Conservation (phyloP, 192 early-diverging fungal species). For the Cladochytrium replicatum region DNA sequence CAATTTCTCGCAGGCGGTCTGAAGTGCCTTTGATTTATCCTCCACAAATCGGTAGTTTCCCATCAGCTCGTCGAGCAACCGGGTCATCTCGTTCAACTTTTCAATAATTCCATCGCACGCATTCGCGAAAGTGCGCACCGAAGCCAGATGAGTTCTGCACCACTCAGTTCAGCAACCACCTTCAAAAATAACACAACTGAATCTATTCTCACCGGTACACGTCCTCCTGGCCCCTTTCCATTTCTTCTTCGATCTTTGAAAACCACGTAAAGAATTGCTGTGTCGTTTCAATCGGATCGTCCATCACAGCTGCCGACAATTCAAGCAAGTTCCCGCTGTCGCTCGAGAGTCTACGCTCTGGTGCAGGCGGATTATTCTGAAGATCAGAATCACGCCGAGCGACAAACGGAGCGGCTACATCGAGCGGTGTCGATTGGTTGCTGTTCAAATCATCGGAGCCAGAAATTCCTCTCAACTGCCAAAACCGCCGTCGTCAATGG, state of each 20-base stretch:
- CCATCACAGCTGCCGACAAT: not conserved
- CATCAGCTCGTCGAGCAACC: conserved; percentile 54
- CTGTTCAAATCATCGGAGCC: not conserved
- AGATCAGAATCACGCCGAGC: too few species aligned
- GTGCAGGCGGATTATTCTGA: too few species aligned
- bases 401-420: too few species aligned
- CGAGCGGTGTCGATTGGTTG: too few species aligned
- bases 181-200: conserved; percentile 4
- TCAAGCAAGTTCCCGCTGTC: too few species aligned
- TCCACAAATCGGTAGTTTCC: conserved; percentile 70
- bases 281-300: conserved; percentile 65
- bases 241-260: conserved; percentile 60
- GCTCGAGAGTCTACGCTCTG: too few species aligned
- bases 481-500: too few species aligned
- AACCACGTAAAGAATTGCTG: conserved; percentile 97
- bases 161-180: conserved; percentile 2
- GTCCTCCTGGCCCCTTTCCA: conserved; percentile 83
- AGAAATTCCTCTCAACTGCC: not conserved
- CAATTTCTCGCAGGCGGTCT: conserved; percentile 71
- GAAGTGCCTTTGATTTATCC: conserved; percentile 61
- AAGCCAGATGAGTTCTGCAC: conserved; percentile 48
- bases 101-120: conserved; percentile 58
- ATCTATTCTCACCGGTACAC: conserved; percentile 52
- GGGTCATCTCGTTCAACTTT: conserved; percentile 43
- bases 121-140: conserved; percentile 45